phyloP scores from a whole-genome alignment of 441 rosid species.

The Eutrema salsugineum region DNA sequence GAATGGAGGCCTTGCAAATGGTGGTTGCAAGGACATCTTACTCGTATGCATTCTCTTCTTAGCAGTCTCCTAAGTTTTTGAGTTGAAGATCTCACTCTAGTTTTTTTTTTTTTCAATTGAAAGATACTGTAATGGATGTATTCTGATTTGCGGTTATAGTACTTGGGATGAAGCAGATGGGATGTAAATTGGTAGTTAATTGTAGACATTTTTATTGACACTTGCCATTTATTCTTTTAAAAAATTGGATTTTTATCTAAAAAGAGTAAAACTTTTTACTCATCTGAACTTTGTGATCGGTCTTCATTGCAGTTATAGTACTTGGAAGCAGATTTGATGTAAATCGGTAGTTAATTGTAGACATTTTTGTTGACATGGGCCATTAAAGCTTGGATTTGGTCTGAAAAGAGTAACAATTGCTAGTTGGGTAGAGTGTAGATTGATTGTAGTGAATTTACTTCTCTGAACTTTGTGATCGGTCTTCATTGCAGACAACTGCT shows the following conservation, averaged over 20 bases:
- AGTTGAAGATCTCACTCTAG: not conserved
- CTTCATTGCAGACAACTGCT: slow-evolving; percentile 91
- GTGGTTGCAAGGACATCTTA: slow-evolving; percentile 72
- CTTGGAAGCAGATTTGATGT: not conserved
- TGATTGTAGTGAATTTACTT: slow-evolving; percentile 22
- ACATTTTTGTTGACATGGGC: not conserved
- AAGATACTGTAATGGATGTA: not conserved
- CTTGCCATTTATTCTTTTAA: not conserved
- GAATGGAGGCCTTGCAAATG: slow-evolving; percentile 98
- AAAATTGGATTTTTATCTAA: not conserved
- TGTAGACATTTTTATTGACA: not conserved
- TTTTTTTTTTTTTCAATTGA: not conserved
- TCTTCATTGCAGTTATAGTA: not conserved
- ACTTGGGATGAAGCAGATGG: not conserved
- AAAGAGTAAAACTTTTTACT: not conserved
- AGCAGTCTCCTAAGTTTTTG: not conserved
- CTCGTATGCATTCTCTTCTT: slow-evolving; percentile 39
- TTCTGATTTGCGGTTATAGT: not conserved
- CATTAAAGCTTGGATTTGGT: not conserved
- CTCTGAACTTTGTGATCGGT: slow-evolving; percentile 41
- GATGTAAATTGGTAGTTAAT: not conserved
- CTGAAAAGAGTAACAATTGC: not conserved
- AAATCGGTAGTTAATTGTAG: not conserved
- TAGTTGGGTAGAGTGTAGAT: not conserved
- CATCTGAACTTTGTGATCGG: no score